Base-by-base conservation (phyloP, 2,329 filamentous ascomycete species). In the Claviceps sorghi region DNA sequence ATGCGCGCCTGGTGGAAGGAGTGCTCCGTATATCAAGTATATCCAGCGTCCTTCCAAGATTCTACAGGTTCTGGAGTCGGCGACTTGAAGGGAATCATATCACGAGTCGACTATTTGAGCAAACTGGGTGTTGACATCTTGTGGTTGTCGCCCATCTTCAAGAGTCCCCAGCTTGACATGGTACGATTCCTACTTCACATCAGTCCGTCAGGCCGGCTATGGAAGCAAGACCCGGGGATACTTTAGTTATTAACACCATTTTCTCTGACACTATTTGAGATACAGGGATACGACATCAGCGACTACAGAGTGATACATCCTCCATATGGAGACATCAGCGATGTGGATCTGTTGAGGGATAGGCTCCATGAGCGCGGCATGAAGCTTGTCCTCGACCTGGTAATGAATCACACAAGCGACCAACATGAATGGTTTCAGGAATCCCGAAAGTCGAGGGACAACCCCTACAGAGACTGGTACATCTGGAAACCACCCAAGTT, bases 311-410 rank as follows among this genome's bases (percentile, higher is more conserved):
- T 68, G 36, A 81, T 89, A 50, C 75, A 87, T 56, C 71, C 77
- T 2, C 74, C 74, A 17, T 88, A 86, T 56, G 85, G 85, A 17
- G 80, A 80, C 19, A 68, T 89, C 41, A 69, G 70, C 49, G 83
- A 89, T 61, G 78, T 88, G 22, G 82, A 87, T 49, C 63, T 68
- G 1, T 66, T 88, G 51, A 81, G 83, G 51, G 64, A 78, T 48
- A 75, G 74, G 26, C 75, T 80, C 29, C 82, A 87, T 54, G 64
- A 73, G 34, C 70, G 80, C 2, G 77, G 74, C 2, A 84, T 88
- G 76, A 83, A 81, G 62, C 69, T 88, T 11, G 74, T 88, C 22
- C 75, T 88, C 58, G 84, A 88, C 59, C 67, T 88, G 10, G 85
- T 88, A 1, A 77, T 87, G 51, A 88, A 88, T 56, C 84, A 89